phyloP scores from a whole-genome alignment of 345 rosid species.

The Fremontodendron californicum region DNA sequence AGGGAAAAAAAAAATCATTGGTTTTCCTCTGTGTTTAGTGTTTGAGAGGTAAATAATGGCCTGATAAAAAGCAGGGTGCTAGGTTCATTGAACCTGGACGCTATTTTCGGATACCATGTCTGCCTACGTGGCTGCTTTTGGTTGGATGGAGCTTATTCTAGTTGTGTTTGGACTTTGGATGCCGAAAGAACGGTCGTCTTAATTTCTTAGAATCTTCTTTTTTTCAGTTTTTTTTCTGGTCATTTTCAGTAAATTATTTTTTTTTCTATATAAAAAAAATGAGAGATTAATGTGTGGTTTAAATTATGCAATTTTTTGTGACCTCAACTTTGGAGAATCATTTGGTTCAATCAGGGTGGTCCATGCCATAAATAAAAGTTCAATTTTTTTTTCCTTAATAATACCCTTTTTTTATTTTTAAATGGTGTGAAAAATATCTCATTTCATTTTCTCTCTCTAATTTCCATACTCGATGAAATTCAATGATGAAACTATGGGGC shows the following conservation, averaged over 20 bases:
- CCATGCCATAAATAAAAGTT: neutral
- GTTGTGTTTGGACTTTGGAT: neutral
- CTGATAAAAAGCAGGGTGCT: neutral
- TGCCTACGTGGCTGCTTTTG: constrained; percentile 27
- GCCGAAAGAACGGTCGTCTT: neutral
- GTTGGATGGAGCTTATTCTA: constrained; percentile 16
- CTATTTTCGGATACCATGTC: neutral
- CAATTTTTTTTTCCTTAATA: neutral
- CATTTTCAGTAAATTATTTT: neutral
- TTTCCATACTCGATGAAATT: too few species aligned
- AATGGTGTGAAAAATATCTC: neutral
- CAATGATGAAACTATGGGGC: too few species aligned
- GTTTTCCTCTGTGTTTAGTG: neutral
- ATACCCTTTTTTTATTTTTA: neutral
- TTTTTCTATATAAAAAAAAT: too few species aligned
- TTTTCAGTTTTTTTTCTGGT: neutral
- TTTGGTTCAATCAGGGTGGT: neutral
- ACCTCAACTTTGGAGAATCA: neutral
- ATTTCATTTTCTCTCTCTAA: neutral
- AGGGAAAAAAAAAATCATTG: neutral
- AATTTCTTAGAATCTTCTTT: neutral
- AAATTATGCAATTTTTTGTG: neutral
- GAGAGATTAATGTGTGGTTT: neutral
- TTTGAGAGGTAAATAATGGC: constrained; percentile 41
- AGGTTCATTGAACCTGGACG: constrained; percentile 62